These are phyloP conservation scores for Yamadazyma triangularis DNA, from an alignment of 1,139 yeast genomes.

Conservation along the genomic window DNA sequence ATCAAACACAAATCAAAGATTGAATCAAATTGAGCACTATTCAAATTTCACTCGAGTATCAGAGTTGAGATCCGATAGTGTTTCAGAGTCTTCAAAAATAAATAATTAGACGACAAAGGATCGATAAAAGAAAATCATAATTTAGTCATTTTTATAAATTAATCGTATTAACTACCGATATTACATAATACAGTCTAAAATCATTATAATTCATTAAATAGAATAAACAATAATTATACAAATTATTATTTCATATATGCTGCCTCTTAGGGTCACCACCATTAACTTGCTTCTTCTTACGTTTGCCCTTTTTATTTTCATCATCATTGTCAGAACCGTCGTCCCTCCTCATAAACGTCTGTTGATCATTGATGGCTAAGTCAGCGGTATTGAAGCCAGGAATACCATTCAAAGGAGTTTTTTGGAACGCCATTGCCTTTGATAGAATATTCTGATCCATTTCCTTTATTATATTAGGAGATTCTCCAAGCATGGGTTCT, in stretches of 20 bases:
- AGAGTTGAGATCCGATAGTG: slow-evolving; percentile 9
- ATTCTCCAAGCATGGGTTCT: slow-evolving; percentile 40
- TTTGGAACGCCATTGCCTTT: slow-evolving; percentile 57
- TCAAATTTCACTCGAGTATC: slow-evolving; percentile 19
- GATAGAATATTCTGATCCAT: slow-evolving; percentile 48
- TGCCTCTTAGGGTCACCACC: slow-evolving; percentile 34
- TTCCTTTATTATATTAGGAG: slow-evolving; percentile 43
- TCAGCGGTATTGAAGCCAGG: slow-evolving; percentile 74
- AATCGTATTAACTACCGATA: too few species aligned
- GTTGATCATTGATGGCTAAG: slow-evolving; percentile 59
- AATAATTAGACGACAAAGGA: too few species aligned
- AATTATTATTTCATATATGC: slow-evolving; percentile 21
- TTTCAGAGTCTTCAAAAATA: too few species aligned
- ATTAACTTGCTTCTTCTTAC: slow-evolving; percentile 29
- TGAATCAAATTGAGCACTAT: slow-evolving; percentile 24
- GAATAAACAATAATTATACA: neutral
- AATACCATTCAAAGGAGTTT: slow-evolving; percentile 66
- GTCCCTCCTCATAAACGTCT: slow-evolving; percentile 39
- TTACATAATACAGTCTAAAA: neutral
- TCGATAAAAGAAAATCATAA: too few species aligned
- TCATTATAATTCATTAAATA: neutral
- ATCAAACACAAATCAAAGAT: slow-evolving; percentile 10
- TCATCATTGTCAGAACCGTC: slow-evolving; percentile 39
- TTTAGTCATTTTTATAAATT: too few species aligned
- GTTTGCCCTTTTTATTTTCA: slow-evolving; percentile 25